phyloP scores from a whole-genome alignment of 2,329 filamentous ascomycete genomes.

The Talaromyces piceae region DNA sequence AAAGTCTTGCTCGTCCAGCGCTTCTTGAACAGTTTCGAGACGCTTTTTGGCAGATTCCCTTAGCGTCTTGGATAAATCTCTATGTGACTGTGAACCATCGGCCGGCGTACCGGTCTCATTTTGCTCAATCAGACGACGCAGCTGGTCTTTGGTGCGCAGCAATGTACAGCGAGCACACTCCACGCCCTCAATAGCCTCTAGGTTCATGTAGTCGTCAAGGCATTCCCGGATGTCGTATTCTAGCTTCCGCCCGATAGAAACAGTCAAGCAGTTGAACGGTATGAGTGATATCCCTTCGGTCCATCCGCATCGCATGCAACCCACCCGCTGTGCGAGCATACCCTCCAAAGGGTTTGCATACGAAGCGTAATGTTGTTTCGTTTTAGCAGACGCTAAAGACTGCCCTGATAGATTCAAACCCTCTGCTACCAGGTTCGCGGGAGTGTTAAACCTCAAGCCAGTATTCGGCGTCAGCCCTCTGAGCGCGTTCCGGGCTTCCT shows the following conservation, averaged over 20 bases:
- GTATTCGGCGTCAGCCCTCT: conserved; percentile 36
- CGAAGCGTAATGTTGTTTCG: conserved; percentile 15
- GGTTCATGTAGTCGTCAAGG: conserved; percentile 72
- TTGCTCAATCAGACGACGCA: conserved; percentile 39
- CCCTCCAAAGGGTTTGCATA: conserved; percentile 78
- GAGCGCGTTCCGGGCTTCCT: conserved; percentile 56
- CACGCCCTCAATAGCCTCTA: conserved; percentile 82
- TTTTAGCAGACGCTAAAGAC: conserved; percentile 5
- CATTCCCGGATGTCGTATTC: conserved; percentile 69
- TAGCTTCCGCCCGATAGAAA: conserved; percentile 63
- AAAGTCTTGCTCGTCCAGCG: conserved; percentile 73
- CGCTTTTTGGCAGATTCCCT: conserved; percentile 42
- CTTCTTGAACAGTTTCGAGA: conserved; percentile 59
- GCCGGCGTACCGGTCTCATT: conserved; percentile 31
- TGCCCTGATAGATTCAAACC: conserved; percentile 13
- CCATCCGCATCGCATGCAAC: conserved; percentile 76
- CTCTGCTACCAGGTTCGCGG: conserved; percentile 25
- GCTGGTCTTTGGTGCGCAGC: conserved; percentile 48
- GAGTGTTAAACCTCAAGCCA: conserved; percentile 33
- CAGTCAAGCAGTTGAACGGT: conserved; percentile 87
- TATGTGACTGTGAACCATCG: conserved; percentile 16
- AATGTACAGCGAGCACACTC: conserved; percentile 90
- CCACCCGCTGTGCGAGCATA: conserved; percentile 77
- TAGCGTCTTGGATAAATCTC: conserved; percentile 29
- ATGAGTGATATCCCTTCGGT: conserved; percentile 84